Percentiles rank a stretch among this genome's conserved stretches.
Evolutionary conservation across 768 basidiomycete genomes (phyloP).

Genomic region (Psilocybe tampanensis): DNA sequence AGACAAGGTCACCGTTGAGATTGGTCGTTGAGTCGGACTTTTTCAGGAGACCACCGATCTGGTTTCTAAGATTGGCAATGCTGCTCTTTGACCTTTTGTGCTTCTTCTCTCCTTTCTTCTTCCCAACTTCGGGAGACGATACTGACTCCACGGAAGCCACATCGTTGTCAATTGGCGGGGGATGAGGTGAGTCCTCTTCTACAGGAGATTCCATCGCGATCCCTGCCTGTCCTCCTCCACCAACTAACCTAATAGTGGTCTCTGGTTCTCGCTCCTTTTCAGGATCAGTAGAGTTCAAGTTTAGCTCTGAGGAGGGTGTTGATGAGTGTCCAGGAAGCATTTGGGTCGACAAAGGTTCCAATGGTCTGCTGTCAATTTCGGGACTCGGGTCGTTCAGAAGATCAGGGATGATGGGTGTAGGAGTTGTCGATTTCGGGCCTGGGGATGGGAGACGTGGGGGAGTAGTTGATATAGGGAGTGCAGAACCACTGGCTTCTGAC

Average conservation of each 20-base stretch:
- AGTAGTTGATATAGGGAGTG: conserved; percentile 22
- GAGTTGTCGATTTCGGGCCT: conserved; percentile 17
- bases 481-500: conserved; percentile 24
- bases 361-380: conserved; percentile 36
- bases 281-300: conserved; percentile 7
- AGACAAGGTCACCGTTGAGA: conserved; percentile 41
- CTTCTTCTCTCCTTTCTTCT: conserved; percentile 33
- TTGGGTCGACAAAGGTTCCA: conserved; percentile 31
- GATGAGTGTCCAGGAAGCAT: not conserved
- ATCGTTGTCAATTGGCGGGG: conserved; percentile 36
- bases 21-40: conserved; percentile 56
- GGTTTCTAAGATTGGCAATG: conserved; percentile 55
- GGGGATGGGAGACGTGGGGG: conserved; percentile 13
- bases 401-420: conserved; percentile 39
- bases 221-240: conserved; percentile 52
- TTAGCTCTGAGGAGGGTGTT: not conserved
- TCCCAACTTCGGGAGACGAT: conserved; percentile 29
- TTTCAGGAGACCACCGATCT: conserved; percentile 40
- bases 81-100: conserved; percentile 64
- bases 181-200: conserved; percentile 24
- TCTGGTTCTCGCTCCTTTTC: conserved; percentile 26
- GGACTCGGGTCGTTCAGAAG: conserved; percentile 50
- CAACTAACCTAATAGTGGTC: conserved; percentile 61
- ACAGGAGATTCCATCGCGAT: conserved; percentile 13
- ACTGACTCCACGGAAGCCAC: conserved; percentile 36